Percentiles rank a stretch among this genome's conserved stretches.
These are phyloP conservation scores for Phytophthora cajani DNA, from an alignment of 352 stramenopile species.

Conservation along the genomic window DNA sequence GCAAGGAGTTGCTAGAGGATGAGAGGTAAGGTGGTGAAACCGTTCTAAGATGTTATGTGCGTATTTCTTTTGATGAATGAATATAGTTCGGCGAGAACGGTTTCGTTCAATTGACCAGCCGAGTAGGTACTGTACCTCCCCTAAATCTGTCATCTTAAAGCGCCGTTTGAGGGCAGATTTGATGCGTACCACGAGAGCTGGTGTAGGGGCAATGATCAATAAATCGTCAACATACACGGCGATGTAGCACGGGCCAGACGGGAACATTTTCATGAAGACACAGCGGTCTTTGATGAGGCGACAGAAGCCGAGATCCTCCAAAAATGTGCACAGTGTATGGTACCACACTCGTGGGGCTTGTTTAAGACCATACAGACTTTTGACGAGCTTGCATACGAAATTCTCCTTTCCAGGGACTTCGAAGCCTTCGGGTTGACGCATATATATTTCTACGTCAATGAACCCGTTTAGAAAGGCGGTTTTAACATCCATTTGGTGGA, in stretches of 20 bases:
- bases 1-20: neutral
- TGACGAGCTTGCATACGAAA: neutral
- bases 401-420: neutral
- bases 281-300: conserved; percentile 2
- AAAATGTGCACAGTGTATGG: neutral
- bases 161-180: neutral
- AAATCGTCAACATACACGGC: neutral
- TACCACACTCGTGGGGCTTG: neutral
- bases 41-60: neutral
- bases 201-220: neutral
- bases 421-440: neutral
- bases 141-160: conserved; percentile 3
- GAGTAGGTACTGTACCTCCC: neutral
- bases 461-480: neutral
- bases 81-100: conserved; percentile 2
- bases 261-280: neutral
- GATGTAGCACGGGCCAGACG: neutral
- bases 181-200: neutral
- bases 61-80: neutral
- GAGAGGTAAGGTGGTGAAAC: neutral
- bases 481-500: conserved; percentile 1
- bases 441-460: neutral
- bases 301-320: neutral
- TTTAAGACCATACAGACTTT: conserved; percentile 1
- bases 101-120: neutral